Evolutionary conservation across 2,329 filamentous ascomycete species (phyloP).

Genomic region (Magnaporthiopsis poae): DNA sequence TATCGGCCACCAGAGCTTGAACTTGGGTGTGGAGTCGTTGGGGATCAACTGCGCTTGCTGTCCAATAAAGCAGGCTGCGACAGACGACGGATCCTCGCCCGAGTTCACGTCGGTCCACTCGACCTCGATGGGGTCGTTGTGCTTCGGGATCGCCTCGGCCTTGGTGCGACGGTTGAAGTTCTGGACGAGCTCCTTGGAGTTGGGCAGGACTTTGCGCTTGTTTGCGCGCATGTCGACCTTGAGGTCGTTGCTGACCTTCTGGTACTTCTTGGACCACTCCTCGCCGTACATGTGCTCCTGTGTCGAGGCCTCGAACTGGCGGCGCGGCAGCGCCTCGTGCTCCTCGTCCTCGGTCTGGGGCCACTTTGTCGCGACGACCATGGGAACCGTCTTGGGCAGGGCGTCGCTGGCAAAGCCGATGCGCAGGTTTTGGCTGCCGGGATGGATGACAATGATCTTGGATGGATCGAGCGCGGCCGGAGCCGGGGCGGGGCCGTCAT

Average conservation of each 20-base stretch:
- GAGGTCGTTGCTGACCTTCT: constrained; percentile 73
- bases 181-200: constrained; percentile 88
- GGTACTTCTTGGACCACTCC: constrained; percentile 66
- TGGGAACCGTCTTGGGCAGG: constrained; percentile 84
- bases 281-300: constrained; percentile 78
- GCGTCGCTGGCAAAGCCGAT: constrained; percentile 95
- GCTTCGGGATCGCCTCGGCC: constrained; percentile 79
- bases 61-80: constrained; percentile 63
- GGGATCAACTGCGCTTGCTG: constrained; percentile 75
- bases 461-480: constrained; percentile 62
- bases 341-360: constrained; percentile 74
- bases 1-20: constrained; percentile 88
- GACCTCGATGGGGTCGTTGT: constrained; percentile 87
- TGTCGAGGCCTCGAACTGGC: constrained; percentile 52
- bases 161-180: constrained; percentile 84
- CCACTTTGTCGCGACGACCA: constrained; percentile 77
- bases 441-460: constrained; percentile 88
- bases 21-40: constrained; percentile 78
- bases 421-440: constrained; percentile 87
- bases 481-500: constrained; percentile 44
- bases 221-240: constrained; percentile 85
- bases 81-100: constrained; percentile 53
- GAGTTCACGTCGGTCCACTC: constrained; percentile 82
- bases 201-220: constrained; percentile 91
- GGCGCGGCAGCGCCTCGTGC: constrained; percentile 64